Evolutionary conservation across 164 flowering plant genomes (phyloP).

Genomic region (Cinnamomum chago): DNA sequence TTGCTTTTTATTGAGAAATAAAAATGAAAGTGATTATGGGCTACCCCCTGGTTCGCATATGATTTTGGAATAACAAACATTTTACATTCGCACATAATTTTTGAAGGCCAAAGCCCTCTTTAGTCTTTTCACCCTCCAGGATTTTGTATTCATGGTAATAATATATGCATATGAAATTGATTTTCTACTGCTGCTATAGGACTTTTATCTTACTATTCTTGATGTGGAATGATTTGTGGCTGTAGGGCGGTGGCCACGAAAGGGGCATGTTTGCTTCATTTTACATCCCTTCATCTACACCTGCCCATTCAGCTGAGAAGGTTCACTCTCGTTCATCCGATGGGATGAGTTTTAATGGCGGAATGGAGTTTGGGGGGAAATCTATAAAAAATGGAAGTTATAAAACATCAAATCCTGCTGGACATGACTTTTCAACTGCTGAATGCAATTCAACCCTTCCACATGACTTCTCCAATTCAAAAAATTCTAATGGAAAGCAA

Average conservation of each 20-base stretch:
- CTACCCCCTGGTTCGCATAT: background rate
- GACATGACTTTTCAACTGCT: slow-evolving; percentile 10
- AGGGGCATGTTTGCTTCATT: slow-evolving; percentile 25
- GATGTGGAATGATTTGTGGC: slow-evolving; percentile 1
- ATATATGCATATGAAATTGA: background rate
- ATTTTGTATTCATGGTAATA: background rate
- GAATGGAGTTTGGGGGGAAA: slow-evolving; percentile 23
- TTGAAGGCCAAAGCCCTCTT: background rate
- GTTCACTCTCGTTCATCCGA: slow-evolving; percentile 19
- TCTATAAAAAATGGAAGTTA: slow-evolving; percentile 9
- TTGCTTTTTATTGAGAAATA: too few relatives aligned
- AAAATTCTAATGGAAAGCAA: slow-evolving; percentile 20
- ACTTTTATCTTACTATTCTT: background rate
- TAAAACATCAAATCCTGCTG: slow-evolving; percentile 11
- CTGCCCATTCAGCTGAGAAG: slow-evolving; percentile 31
- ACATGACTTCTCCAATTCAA: slow-evolving; percentile 13
- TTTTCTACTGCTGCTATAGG: background rate
- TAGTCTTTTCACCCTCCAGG: too few relatives aligned
- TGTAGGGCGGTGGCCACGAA: slow-evolving; percentile 48
- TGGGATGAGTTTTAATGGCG: slow-evolving; percentile 19
- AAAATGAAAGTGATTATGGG: background rate
- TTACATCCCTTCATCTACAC: slow-evolving; percentile 21
- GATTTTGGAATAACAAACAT: background rate
- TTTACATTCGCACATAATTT: background rate
- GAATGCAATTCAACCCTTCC: slow-evolving; percentile 13